Percentiles rank a stretch among this genome's conserved stretches.
phyloP scores from a whole-genome alignment of 1,139 yeast species.

The Lizanozyma gosingica region DNA sequence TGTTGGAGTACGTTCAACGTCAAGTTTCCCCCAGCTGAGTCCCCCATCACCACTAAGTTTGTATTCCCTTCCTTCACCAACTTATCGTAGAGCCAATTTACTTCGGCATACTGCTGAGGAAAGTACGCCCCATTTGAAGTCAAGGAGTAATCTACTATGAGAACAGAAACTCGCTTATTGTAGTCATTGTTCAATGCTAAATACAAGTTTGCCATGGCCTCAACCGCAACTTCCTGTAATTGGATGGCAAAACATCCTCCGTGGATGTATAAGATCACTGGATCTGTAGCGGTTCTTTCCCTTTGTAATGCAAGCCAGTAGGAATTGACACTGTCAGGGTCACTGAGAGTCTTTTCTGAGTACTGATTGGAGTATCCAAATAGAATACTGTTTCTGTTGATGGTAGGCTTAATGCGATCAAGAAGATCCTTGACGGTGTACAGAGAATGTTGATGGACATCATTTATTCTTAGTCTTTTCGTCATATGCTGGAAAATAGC shows the following conservation, averaged over 20 bases:
- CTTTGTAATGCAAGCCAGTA: not conserved
- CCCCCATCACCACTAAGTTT: conserved; percentile 15
- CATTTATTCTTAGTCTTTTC: not conserved
- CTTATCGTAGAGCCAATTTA: conserved; percentile 1
- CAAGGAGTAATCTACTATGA: conserved; percentile 2
- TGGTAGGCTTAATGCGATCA: not conserved
- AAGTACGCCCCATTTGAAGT: not conserved
- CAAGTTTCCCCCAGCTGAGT: conserved; percentile 17
- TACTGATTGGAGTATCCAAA: not conserved
- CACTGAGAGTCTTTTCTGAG: not conserved
- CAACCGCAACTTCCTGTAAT: conserved; percentile 1
- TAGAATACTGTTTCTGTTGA: too few relatives aligned
- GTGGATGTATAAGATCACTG: conserved; percentile 5
- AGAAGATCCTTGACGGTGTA: not conserved
- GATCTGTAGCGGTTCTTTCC: not conserved
- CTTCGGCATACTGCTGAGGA: conserved; percentile 4
- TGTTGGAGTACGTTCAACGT: conserved; percentile 2
- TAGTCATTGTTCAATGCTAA: not conserved
- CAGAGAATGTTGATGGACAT: not conserved
- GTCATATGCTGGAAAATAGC: not conserved
- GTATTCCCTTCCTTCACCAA: conserved; percentile 8
- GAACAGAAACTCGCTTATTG: conserved; percentile 1
- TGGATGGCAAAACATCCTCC: conserved; percentile 8
- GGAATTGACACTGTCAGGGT: not conserved
- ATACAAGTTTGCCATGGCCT: conserved; percentile 4